Percentiles rank a stretch among this genome's conserved stretches.
Evolutionary conservation across 2,329 filamentous ascomycete species (phyloP).

Genomic region (Pseudopithomyces maydicus): DNA sequence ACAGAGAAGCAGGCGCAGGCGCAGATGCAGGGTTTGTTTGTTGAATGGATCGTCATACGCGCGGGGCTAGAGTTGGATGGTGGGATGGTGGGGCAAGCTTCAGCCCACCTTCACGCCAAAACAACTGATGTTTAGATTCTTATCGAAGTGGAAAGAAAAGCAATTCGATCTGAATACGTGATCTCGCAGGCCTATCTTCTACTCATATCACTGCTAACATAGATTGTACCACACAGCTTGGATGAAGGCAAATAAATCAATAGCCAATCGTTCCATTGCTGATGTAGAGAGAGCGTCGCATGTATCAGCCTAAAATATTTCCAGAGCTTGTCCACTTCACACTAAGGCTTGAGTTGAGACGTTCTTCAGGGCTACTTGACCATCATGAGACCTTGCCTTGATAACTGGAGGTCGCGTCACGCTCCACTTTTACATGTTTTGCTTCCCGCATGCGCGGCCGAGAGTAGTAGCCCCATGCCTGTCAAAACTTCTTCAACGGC

Average conservation of each 20-base stretch:
- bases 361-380: not conserved
- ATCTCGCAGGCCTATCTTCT: too few relatives aligned
- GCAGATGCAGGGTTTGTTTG: constrained; percentile 11
- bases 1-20: not conserved
- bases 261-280: too few relatives aligned
- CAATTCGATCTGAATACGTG: constrained; percentile 10
- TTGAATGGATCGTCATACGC: constrained; percentile 26
- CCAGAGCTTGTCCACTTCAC: too few relatives aligned
- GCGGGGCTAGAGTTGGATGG: constrained; percentile 9
- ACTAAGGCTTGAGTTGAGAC: not conserved
- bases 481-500: not conserved
- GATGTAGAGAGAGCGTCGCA: too few relatives aligned
- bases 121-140: constrained; percentile 11
- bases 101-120: constrained; percentile 5
- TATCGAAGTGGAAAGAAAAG: constrained; percentile 32
- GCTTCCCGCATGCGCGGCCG: constrained; percentile 3
- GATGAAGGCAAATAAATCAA: too few relatives aligned
- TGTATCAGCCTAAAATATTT: too few relatives aligned
- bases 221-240: too few relatives aligned
- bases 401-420: not conserved
- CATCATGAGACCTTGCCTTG: not conserved
- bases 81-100: constrained; percentile 3
- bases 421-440: constrained; percentile 3
- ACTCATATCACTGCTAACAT: too few relatives aligned
- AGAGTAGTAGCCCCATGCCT: not conserved